phyloP scores from a whole-genome alignment of 345 rosid species.

The Hibiscus trionum region DNA sequence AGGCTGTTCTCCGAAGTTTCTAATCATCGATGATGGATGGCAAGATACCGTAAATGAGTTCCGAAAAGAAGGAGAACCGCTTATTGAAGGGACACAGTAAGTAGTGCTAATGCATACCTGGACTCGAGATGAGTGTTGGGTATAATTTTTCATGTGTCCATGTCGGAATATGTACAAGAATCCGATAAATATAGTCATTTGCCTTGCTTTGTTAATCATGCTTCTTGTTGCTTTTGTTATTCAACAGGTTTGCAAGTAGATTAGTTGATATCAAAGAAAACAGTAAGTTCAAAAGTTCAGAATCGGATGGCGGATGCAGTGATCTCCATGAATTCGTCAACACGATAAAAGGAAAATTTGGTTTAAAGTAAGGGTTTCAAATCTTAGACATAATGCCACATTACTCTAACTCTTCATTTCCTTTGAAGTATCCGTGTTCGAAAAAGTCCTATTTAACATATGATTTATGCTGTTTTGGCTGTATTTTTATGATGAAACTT shows the following conservation, averaged over 20 bases:
- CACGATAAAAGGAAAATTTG: constrained; percentile 28
- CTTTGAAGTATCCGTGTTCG: background rate
- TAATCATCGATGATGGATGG: constrained; percentile 70
- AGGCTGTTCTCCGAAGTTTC: constrained; percentile 44
- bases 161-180: background rate
- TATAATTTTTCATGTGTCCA: background rate
- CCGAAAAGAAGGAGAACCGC: constrained; percentile 27
- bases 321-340: constrained; percentile 31
- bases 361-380: constrained; percentile 27
- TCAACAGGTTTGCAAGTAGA: constrained; percentile 44
- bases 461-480: background rate
- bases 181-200: background rate
- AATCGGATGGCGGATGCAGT: constrained; percentile 16
- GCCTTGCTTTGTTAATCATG: background rate
- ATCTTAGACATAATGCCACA: background rate
- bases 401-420: background rate
- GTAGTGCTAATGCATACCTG: constrained; percentile 8
- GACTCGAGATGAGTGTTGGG: background rate
- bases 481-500: background rate
- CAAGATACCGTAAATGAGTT: constrained; percentile 43
- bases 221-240: constrained; percentile 7
- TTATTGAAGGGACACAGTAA: constrained; percentile 35
- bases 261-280: constrained; percentile 48
- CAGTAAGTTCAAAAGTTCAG: constrained; percentile 35
- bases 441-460: background rate